These are phyloP conservation scores for Sequoiadendron giganteum DNA, from an alignment of 75 land plant species.

Conservation along the genomic window DNA sequence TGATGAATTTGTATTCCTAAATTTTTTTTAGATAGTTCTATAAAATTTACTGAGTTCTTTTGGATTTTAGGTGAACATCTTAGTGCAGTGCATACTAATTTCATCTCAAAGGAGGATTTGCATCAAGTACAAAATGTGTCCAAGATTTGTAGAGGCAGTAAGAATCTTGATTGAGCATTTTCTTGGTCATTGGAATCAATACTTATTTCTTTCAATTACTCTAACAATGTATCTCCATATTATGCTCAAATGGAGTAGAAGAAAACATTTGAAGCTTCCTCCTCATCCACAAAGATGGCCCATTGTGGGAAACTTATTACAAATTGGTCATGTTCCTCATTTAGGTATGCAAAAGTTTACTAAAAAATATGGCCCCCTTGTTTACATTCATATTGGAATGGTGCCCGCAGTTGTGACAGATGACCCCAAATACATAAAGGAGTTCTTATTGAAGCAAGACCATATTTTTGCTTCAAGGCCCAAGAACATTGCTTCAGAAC, in stretches of 20 bases:
- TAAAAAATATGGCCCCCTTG: too few relatives aligned
- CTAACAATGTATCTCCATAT: neutral
- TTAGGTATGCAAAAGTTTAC: conserved; percentile 22
- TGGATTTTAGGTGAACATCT: neutral
- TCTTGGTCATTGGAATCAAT: neutral
- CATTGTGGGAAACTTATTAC: conserved; percentile 47
- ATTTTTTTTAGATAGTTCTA: neutral
- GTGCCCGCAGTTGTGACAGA: conserved; percentile 17
- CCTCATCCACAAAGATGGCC: conserved; percentile 28
- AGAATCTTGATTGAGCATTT: neutral
- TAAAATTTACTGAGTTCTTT: neutral
- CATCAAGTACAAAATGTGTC: neutral
- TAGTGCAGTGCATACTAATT: neutral
- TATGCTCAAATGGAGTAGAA: neutral
- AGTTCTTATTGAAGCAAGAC: conserved; percentile 29
- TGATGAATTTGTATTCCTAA: neutral
- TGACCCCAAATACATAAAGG: conserved; percentile 21
- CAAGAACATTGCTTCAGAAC: neutral
- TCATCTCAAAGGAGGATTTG: neutral
- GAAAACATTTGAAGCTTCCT: conserved; percentile 13
- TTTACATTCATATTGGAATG: neutral
- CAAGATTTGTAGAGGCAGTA: neutral
- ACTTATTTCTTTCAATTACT: neutral
- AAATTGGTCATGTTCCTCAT: conserved; percentile 38
- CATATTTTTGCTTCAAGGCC: conserved; percentile 21